phyloP scores from a whole-genome alignment of 306 rosid genomes.

The Vigna trinervia region DNA sequence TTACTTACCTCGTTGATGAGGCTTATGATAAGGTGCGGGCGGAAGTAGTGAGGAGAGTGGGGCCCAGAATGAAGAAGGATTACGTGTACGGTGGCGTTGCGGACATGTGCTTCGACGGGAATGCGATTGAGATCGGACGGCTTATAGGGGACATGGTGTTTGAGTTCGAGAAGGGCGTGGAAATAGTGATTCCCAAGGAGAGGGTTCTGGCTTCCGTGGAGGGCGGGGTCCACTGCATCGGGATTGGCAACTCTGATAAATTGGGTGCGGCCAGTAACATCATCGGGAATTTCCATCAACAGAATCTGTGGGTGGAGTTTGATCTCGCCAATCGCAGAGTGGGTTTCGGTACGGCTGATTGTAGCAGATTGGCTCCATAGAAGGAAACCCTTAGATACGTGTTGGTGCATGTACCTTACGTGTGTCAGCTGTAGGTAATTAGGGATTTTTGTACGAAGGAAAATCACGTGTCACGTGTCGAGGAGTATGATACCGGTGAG shows the following conservation, averaged over 20 bases:
- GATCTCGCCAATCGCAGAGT: constrained; percentile 70
- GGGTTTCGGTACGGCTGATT: constrained; percentile 81
- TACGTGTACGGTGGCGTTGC: constrained; percentile 72
- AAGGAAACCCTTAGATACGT: background rate
- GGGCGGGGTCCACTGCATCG: constrained; percentile 75
- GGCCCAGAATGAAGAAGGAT: constrained; percentile 62
- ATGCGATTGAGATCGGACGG: constrained; percentile 62
- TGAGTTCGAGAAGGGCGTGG: constrained; percentile 76
- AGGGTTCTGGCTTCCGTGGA: constrained; percentile 68
- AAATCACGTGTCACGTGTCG: constrained; percentile 24
- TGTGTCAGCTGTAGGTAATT: constrained; percentile 22
- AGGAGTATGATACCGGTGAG: background rate
- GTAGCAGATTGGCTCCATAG: constrained; percentile 57
- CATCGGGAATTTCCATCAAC: constrained; percentile 85
- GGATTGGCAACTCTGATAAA: constrained; percentile 72
- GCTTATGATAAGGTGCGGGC: constrained; percentile 72
- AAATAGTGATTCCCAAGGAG: constrained; percentile 62
- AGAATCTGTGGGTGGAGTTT: constrained; percentile 86
- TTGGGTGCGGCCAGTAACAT: constrained; percentile 81
- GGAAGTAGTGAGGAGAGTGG: constrained; percentile 67
- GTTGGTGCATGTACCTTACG: constrained; percentile 17
- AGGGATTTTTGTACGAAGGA: constrained; percentile 10
- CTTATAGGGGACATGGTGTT: constrained; percentile 72
- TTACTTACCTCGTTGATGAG: constrained; percentile 69
- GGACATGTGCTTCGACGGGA: constrained; percentile 77